A percentile compares a stretch with the other conserved stretches of the same genome.
phyloP scores from a whole-genome alignment of 768 basidiomycete genomes.

The Hericium erinaceus region DNA sequence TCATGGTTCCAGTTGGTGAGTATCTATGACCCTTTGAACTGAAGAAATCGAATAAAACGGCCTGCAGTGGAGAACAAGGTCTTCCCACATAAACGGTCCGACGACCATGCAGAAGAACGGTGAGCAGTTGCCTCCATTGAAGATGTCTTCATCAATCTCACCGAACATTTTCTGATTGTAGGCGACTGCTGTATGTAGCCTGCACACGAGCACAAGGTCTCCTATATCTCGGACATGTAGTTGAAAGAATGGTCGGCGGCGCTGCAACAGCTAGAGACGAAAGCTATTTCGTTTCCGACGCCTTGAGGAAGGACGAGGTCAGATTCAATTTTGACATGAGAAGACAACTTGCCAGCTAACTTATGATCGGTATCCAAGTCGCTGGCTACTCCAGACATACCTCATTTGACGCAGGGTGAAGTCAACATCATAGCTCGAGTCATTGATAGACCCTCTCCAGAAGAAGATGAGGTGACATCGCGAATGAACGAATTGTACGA shows the following conservation, averaged over 20 bases:
- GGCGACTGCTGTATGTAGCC: conserved; percentile 80
- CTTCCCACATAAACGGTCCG: conserved; percentile 66
- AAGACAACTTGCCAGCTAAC: conserved; percentile 12
- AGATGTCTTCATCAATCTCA: neutral
- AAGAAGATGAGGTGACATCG: conserved; percentile 32
- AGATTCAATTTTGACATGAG: conserved; percentile 5
- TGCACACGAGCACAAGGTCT: conserved; percentile 78
- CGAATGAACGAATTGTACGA: conserved; percentile 44
- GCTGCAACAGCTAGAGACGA: conserved; percentile 39
- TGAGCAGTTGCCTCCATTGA: conserved; percentile 19
- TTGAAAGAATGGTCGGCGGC: conserved; percentile 45
- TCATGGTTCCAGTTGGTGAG: conserved; percentile 66
- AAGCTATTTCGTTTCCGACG: conserved; percentile 48
- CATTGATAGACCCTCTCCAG: conserved; percentile 35
- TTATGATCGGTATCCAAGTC: neutral
- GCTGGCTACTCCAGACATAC: conserved; percentile 37
- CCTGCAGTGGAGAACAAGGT: conserved; percentile 57
- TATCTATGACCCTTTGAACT: neutral
- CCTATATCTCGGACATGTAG: conserved; percentile 47
- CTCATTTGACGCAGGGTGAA: conserved; percentile 33
- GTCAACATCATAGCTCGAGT: conserved; percentile 45
- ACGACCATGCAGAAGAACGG: conserved; percentile 80
- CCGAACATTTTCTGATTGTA: conserved; percentile 17
- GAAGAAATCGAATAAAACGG: neutral
- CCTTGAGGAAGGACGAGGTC: conserved; percentile 35